phyloP scores from a whole-genome alignment of 352 stramenopile genomes.

The Phytophthora pseudosyringae region DNA sequence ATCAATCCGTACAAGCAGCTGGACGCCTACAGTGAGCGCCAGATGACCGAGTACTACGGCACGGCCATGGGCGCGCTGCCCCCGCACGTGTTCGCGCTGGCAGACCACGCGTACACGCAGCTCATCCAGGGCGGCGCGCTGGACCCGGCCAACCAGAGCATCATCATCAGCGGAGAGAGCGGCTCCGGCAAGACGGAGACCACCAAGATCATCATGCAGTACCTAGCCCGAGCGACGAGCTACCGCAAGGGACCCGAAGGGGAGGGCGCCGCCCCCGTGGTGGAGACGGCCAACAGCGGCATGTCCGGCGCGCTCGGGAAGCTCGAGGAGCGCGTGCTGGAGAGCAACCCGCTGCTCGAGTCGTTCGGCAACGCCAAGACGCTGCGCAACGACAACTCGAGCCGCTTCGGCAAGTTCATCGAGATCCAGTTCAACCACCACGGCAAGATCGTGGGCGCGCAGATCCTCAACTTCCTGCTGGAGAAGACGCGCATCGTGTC shows the following conservation, averaged over 20 bases:
- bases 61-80: constrained; percentile 81
- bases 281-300: constrained; percentile 56
- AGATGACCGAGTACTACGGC: constrained; percentile 92
- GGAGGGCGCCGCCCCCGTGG: constrained; percentile 3
- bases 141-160: constrained; percentile 89
- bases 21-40: constrained; percentile 69
- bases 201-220: constrained; percentile 94
- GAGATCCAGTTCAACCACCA: constrained; percentile 96
- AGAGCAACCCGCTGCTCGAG: constrained; percentile 90
- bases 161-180: constrained; percentile 94
- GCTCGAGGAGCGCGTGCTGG: constrained; percentile 86
- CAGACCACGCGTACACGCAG: constrained; percentile 90
- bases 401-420: constrained; percentile 98
- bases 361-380: constrained; percentile 95
- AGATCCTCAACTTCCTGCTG: constrained; percentile 92
- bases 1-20: constrained; percentile 93
- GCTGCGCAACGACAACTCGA: constrained; percentile 97
- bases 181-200: constrained; percentile 92
- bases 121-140: constrained; percentile 85
- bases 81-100: constrained; percentile 92
- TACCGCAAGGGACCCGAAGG: constrained; percentile 57
- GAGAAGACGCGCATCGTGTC: constrained; percentile 93
- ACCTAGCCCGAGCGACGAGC: constrained; percentile 79
- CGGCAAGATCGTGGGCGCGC: constrained; percentile 89
- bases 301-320: constrained; percentile 92